These are phyloP conservation scores for Dichomitus squalens DNA, from an alignment of 1,284 basidiomycete genomes.

Conservation along the genomic window DNA sequence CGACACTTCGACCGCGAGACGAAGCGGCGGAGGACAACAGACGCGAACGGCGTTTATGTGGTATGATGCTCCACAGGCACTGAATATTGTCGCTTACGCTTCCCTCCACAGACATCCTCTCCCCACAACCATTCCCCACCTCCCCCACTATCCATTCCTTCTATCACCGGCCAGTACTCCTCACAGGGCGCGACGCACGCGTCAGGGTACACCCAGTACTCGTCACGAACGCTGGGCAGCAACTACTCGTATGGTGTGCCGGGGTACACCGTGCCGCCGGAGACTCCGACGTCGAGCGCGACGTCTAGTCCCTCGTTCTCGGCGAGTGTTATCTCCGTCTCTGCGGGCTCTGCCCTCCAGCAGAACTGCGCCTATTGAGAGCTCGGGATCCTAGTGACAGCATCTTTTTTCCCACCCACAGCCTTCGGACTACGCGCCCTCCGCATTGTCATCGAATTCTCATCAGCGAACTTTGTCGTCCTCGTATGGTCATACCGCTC, in stretches of 20 bases:
- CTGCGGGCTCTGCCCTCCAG: slow-evolving; percentile 29
- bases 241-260: slow-evolving; percentile 40
- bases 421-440: slow-evolving; percentile 55
- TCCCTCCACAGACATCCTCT: slow-evolving; percentile 3
- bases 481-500: slow-evolving; percentile 26
- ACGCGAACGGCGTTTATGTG: slow-evolving; percentile 62
- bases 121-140: slow-evolving; percentile 43
- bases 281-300: slow-evolving; percentile 73
- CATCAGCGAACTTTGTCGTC: slow-evolving; percentile 26
- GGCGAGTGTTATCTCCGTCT: slow-evolving; percentile 65
- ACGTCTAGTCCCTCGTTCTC: slow-evolving; percentile 77
- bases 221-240: slow-evolving; percentile 31
- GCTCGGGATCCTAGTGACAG: slow-evolving; percentile 51
- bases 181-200: slow-evolving; percentile 4
- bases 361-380: slow-evolving; percentile 35
- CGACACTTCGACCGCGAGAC: slow-evolving; percentile 58
- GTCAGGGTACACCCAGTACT: slow-evolving; percentile 4
- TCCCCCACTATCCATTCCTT: slow-evolving; percentile 62
- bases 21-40: slow-evolving; percentile 53
- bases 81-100: background rate
- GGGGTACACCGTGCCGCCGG: slow-evolving; percentile 54
- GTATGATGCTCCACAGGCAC: slow-evolving; percentile 35
- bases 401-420: slow-evolving; percentile 44
- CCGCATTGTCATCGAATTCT: slow-evolving; percentile 19
- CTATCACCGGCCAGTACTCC: slow-evolving; percentile 35